phyloP scores from a whole-genome alignment of 805 yeast species.

The Candida cerambycidarum region DNA sequence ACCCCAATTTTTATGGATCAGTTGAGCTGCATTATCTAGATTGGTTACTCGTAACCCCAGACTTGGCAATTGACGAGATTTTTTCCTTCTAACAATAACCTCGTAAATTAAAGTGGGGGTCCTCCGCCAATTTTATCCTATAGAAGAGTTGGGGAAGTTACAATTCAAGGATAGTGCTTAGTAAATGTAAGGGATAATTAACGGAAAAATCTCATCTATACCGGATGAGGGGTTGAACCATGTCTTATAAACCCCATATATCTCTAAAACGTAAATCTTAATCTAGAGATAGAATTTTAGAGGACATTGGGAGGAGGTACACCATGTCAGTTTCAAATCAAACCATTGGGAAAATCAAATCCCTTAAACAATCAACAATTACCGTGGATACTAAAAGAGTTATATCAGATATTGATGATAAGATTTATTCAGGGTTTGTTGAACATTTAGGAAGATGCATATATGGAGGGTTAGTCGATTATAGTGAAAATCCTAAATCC shows the following conservation, averaged over 20 bases:
- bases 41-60: neutral
- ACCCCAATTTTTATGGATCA: neutral
- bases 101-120: neutral
- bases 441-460: slow-evolving; percentile 37
- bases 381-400: slow-evolving; percentile 26
- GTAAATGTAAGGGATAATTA: too few relatives aligned
- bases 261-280: neutral
- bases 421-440: slow-evolving; percentile 33
- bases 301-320: too few relatives aligned
- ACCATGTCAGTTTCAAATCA: slow-evolving; percentile 21
- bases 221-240: too few relatives aligned
- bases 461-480: slow-evolving; percentile 37
- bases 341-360: slow-evolving; percentile 15
- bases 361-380: slow-evolving; percentile 18
- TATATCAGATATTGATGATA: slow-evolving; percentile 23
- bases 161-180: too few relatives aligned
- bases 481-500: slow-evolving; percentile 14
- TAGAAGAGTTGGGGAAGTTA: too few relatives aligned
- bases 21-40: neutral
- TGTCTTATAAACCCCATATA: neutral
- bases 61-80: neutral
- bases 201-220: too few relatives aligned
- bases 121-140: neutral
- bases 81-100: neutral
- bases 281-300: too few relatives aligned